Evolutionary conservation across 2,329 filamentous ascomycete species (phyloP), one percentile per base, ranked within the genome.

Genomic region (Calonectria honghensis): DNA sequence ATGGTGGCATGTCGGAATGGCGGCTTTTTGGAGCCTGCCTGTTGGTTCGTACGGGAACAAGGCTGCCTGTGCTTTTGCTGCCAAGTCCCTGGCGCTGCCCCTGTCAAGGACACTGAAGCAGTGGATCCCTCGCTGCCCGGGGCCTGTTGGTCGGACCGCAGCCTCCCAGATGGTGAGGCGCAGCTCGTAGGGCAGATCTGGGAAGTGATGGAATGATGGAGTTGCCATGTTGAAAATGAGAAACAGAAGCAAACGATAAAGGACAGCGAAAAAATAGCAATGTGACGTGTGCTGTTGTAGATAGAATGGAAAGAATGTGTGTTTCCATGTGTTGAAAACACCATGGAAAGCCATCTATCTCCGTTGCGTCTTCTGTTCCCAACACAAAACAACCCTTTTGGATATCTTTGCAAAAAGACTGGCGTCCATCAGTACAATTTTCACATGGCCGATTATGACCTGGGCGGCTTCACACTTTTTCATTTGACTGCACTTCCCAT

Each of bases 41-140:
- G 18, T n/a, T 3, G 41, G 41, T 45, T n/a, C 41, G 18, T 45
- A 7, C 10, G 41, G 41, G 41, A 45, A n/a, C 18, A 45, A 10
- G 5, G 10, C 41, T 3, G 41, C 41, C 4, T n/a, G 18, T 45
- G 18, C 41, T 10, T 10, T 45, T 2, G 41, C 41, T 9, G 7
- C 41, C 6, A 9, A 2, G 18, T 18, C 41, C 2, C 18, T 45
- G 41, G 18, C 41, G 5, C 18, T 4, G 18, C 10, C 18, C 16
- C 35, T 61, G 54, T 61, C 54, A 61, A 61, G 18, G 35, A 61
- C 32, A 5, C 31, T 61, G 16, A 61, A 27, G 54, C 35, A 35
- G 32, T 61, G 54, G 6, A 61, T 61, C 29, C 54, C 54, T 11
- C n/a, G 18, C n/a, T 35, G n/a, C 20, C 20, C 54, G 6, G 31